Conservation (phyloP, 345 rosid genomes). For the Aegle marmelos region DNA sequence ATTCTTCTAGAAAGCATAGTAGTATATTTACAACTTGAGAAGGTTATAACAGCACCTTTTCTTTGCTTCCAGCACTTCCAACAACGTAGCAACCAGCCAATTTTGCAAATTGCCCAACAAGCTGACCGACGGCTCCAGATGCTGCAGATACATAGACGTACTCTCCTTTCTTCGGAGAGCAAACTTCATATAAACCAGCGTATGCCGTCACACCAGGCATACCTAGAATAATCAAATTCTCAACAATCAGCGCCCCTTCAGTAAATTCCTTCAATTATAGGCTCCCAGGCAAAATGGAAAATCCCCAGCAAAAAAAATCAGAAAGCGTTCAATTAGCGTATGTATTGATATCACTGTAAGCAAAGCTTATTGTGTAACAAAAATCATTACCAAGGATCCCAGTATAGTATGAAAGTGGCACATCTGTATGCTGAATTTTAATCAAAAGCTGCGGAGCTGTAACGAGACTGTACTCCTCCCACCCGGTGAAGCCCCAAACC, state of each 20-base stretch:
- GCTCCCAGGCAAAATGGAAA: no score
- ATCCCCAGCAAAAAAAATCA: neutral
- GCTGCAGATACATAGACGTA: slow-evolving; percentile 50
- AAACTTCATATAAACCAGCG: slow-evolving; percentile 41
- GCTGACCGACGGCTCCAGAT: slow-evolving; percentile 57
- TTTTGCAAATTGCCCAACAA: slow-evolving; percentile 62
- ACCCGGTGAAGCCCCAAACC: slow-evolving; percentile 53
- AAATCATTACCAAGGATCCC: slow-evolving; percentile 54
- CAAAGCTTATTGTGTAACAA: neutral
- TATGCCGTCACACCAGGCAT: slow-evolving; percentile 57
- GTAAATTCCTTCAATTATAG: neutral
- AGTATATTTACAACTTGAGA: no score
- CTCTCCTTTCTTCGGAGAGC: slow-evolving; percentile 55
- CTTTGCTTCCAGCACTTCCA: slow-evolving; percentile 48
- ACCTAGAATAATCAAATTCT: slow-evolving; percentile 19
- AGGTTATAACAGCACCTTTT: slow-evolving; percentile 25
- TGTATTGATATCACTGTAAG: neutral
- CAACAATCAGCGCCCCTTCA: neutral
- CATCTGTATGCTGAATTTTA: slow-evolving; percentile 46
- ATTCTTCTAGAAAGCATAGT: neutral
- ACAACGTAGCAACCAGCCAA: slow-evolving; percentile 51
- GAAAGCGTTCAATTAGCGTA: neutral
- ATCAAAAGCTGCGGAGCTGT: slow-evolving; percentile 28
- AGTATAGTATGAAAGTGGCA: slow-evolving; percentile 60
- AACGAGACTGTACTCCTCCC: slow-evolving; percentile 65